phyloP scores from a whole-genome alignment of 257 asterid genomes.

The Avicennia marina region DNA sequence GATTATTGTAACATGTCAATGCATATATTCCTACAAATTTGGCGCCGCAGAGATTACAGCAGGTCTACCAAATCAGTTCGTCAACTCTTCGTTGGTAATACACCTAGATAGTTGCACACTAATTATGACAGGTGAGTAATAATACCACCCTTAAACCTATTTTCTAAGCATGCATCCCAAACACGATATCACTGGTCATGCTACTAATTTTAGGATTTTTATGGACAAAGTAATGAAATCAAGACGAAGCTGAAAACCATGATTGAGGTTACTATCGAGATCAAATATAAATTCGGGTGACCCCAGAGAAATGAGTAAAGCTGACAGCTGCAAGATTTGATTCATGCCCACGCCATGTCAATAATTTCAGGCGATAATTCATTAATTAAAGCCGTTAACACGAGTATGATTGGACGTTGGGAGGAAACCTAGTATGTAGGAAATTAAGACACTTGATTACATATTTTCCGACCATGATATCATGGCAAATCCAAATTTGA shows the following conservation, averaged over 20 bases:
- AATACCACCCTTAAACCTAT: neutral
- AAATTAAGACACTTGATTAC: neutral
- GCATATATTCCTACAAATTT: too few relatives aligned
- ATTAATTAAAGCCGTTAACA: neutral
- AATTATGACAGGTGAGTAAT: neutral
- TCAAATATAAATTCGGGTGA: neutral
- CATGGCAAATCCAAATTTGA: conserved; percentile 1
- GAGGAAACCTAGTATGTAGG: conserved; percentile 9
- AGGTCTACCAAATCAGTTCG: too few relatives aligned
- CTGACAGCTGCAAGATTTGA: neutral
- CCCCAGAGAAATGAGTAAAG: neutral
- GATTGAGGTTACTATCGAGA: neutral
- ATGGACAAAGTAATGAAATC: neutral
- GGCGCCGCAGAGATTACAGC: too few relatives aligned
- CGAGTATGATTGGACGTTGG: conserved; percentile 1
- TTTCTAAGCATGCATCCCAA: neutral
- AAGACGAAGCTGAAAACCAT: neutral
- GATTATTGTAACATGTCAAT: neutral
- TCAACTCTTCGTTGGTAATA: too few relatives aligned
- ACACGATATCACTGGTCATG: neutral
- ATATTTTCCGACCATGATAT: neutral
- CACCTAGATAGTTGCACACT: too few relatives aligned
- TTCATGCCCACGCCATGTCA: conserved; percentile 7
- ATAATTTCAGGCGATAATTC: neutral
- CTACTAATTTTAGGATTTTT: conserved; percentile 3